Base-by-base conservation (phyloP, 78 protist genomes). In the Dictyostelium intermedium region DNA sequence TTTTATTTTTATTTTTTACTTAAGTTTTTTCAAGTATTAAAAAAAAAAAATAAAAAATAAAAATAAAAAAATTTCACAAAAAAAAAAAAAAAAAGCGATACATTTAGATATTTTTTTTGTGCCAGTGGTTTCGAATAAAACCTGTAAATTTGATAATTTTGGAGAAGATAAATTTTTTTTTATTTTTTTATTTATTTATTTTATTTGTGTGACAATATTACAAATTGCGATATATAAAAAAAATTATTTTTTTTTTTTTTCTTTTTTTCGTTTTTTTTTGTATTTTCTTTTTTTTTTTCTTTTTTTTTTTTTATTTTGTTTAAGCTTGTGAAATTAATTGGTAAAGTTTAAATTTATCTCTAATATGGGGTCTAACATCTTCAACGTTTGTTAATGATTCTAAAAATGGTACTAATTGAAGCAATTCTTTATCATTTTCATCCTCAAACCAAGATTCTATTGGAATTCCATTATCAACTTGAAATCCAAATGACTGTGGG, bases 391-490 rank as follows among this genome's bases (percentile, higher is more conserved):
- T 23, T 30, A 97, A 69, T 2, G 77, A 41, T 35, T 73, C 78
- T 34, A 97, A 77, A 78, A 97, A 94, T 60, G 98, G 95, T 20
- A 97, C 60, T 20, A 96, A 89, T 37, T 91, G 76, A 9, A 92
- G n/a, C 2, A 98, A 89, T 30, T 96, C 97, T 9, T 79, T 30
- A 63, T 98, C 99, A 23, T 14, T 32, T 50, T 56, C 76, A 74
- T 96, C 98, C 41, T 83, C 98, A 25, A 37, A 91, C 96, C 97
- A 98, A 3, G 83, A 41, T 34, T 87, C 96, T 32, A 98, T 97
- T 63, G 98, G 98, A n/a, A 98, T 96, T 10, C 98, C 98, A 60
- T 98, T 98, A 41, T 98, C 98, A 34, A 97, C 98, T 85, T 98
- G 99, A 82, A 83, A 97, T 18, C 97, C 96, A 76, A 95, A 98